Percentiles rank a stretch among this genome's conserved stretches.
Conservation (phyloP, 2,329 filamentous ascomycete species). For the Karstenula rhodostoma region DNA sequence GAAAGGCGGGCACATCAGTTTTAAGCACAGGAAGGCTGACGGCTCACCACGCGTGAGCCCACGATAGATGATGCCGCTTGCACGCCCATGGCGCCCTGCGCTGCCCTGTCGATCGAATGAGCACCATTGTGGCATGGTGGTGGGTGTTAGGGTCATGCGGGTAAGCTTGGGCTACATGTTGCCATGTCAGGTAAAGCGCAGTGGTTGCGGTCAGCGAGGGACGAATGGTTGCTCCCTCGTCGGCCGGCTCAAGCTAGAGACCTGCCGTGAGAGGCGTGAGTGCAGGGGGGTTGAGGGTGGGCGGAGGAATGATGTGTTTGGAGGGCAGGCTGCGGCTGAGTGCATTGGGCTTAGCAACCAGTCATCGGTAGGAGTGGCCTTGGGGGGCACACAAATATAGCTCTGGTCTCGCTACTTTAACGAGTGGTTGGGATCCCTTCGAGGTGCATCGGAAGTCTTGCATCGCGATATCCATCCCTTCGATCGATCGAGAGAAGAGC, state of each 20-base stretch:
- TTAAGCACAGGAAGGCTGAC: constrained; percentile 22
- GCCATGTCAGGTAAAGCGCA: constrained; percentile 7
- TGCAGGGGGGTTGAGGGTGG: constrained; percentile 11
- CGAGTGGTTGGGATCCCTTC: constrained; percentile 9
- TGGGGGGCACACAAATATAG: constrained; percentile 22
- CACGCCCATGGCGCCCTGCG: constrained; percentile 14
- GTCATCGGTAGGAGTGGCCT: constrained; percentile 4
- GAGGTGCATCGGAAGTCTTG: constrained; percentile 4
- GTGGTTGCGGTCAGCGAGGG: constrained; percentile 17
- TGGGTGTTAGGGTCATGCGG: constrained; percentile 22
- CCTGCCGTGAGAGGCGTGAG: constrained; percentile 12
- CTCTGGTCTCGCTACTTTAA: constrained; percentile 8
- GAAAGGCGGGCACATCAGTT: constrained; percentile 14
- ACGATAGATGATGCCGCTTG: constrained; percentile 21
- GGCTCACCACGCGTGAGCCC: constrained; percentile 11
- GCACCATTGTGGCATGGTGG: constrained; percentile 17
- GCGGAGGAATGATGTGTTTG: constrained; percentile 18
- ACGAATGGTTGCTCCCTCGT: constrained; percentile 17
- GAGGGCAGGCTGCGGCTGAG: constrained; percentile 39
- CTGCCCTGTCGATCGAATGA: constrained; percentile 23
- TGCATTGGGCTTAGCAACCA: constrained; percentile 20
- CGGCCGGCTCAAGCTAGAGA: constrained; percentile 10
- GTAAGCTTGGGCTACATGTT: constrained; percentile 17
- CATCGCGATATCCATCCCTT: background rate
- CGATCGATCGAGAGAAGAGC: background rate